phyloP scores from a whole-genome alignment of 495 filamentous ascomycete species.

The Penicillium canariense region DNA sequence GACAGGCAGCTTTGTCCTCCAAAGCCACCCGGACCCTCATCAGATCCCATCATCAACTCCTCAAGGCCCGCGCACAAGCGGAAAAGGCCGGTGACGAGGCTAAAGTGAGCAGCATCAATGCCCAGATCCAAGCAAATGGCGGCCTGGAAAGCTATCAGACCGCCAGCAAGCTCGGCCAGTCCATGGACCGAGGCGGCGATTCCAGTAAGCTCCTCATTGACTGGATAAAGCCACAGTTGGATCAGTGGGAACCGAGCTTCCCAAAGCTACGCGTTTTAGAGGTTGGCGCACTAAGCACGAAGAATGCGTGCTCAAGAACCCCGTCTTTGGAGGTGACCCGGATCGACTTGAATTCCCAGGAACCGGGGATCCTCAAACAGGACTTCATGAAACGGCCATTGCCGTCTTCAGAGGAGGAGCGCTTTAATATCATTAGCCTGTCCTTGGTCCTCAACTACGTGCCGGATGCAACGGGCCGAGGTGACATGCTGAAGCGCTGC shows the following conservation, averaged over 20 bases:
- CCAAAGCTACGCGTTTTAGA: constrained; percentile 68
- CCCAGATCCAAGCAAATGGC: constrained; percentile 63
- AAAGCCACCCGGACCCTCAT: constrained; percentile 80
- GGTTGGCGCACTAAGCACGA: constrained; percentile 80
- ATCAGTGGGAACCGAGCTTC: constrained; percentile 20
- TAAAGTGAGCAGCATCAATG: constrained; percentile 53
- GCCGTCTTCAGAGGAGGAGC: constrained; percentile 56
- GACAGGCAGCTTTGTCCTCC: constrained; percentile 65
- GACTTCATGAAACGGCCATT: constrained; percentile 92
- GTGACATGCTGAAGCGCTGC: constrained; percentile 79
- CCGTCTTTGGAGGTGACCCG: constrained; percentile 68
- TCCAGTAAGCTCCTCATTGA: constrained; percentile 81
- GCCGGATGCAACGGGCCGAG: constrained; percentile 67
- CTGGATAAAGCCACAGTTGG: constrained; percentile 64
- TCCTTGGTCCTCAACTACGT: constrained; percentile 96
- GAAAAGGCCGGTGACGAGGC: constrained; percentile 57
- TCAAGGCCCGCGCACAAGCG: constrained; percentile 74
- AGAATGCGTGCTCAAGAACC: constrained; percentile 79
- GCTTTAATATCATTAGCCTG: constrained; percentile 88
- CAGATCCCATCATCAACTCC: constrained; percentile 76
- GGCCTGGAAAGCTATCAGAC: constrained; percentile 83
- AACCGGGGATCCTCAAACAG: constrained; percentile 74
- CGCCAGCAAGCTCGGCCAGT: constrained; percentile 86
- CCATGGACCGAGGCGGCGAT: constrained; percentile 81
- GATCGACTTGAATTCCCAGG: constrained; percentile 89